These are phyloP conservation scores for Parasitella parasitica DNA, from an alignment of 371 early-diverging fungal genomes.

Conservation along the genomic window DNA sequence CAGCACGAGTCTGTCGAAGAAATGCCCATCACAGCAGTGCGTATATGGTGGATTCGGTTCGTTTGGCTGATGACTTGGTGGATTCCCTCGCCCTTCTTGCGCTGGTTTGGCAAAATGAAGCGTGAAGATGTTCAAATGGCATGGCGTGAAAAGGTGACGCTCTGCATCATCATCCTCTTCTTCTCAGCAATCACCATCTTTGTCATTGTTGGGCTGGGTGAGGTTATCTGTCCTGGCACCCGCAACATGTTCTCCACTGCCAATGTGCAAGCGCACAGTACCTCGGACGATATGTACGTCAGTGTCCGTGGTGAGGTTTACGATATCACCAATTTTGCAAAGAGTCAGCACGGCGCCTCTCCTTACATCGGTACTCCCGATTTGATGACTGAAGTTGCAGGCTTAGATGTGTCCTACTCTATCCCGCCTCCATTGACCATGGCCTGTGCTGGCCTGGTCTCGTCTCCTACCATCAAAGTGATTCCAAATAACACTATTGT, in stretches of 20 bases:
- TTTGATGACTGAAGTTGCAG: conserved; percentile 65
- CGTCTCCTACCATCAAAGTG: conserved; percentile 31
- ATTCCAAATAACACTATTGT: conserved; percentile 29
- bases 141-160: conserved; percentile 95
- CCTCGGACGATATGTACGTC: conserved; percentile 53
- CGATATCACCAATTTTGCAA: conserved; percentile 65
- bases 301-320: conserved; percentile 73
- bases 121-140: conserved; percentile 88
- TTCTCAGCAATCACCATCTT: conserved; percentile 82
- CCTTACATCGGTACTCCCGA: conserved; percentile 46
- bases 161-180: conserved; percentile 86
- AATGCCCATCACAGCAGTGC: conserved; percentile 54
- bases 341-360: conserved; percentile 48
- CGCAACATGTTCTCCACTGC: conserved; percentile 61
- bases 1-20: conserved; percentile 60
- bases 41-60: conserved; percentile 83
- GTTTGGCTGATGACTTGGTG: conserved; percentile 91
- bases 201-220: conserved; percentile 87
- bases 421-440: conserved; percentile 75
- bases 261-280: conserved; percentile 49
- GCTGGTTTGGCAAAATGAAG: conserved; percentile 72
- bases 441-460: conserved; percentile 57
- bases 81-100: conserved; percentile 73
- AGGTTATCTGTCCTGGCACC: conserved; percentile 83
- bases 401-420: conserved; percentile 62